Evolutionary conservation across 2,329 filamentous ascomycete species (phyloP).

Genomic region (Fusarium continuum): DNA sequence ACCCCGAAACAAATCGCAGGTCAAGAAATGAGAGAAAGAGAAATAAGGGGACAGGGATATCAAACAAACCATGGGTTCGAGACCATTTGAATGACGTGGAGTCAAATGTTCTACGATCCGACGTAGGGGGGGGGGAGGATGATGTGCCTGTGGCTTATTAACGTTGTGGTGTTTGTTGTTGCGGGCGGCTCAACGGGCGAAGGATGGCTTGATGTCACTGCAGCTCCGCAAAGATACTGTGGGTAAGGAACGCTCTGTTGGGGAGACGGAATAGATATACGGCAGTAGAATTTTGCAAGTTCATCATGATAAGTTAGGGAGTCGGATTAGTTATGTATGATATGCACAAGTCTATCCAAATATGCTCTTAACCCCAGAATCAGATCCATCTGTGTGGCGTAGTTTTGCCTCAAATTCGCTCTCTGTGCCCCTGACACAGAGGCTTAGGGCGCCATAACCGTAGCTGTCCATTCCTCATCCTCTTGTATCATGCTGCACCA

Average conservation of each 20-base stretch:
- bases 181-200: constrained; percentile 17
- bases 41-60: background rate
- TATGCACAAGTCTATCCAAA: constrained; percentile 28
- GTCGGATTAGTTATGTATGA: constrained; percentile 28
- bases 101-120: constrained; percentile 28
- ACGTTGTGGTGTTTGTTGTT: constrained; percentile 1
- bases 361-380: constrained; percentile 19
- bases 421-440: background rate
- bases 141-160: constrained; percentile 12
- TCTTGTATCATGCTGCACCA: constrained; percentile 8
- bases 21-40: background rate
- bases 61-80: constrained; percentile 7
- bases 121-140: constrained; percentile 21
- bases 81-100: constrained; percentile 32
- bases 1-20: background rate
- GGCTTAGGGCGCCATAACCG: background rate
- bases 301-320: constrained; percentile 7
- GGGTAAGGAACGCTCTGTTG: background rate
- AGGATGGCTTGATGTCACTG: constrained; percentile 4
- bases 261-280: background rate
- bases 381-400: background rate
- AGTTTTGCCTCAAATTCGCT: constrained; percentile 1
- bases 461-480: constrained; percentile 4
- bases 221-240: background rate
- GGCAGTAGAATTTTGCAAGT: background rate